A percentile compares a stretch with the other conserved stretches of the same genome.
phyloP scores from a whole-genome alignment of 2,329 filamentous ascomycete genomes.

The Trichothecium sympodiale region DNA sequence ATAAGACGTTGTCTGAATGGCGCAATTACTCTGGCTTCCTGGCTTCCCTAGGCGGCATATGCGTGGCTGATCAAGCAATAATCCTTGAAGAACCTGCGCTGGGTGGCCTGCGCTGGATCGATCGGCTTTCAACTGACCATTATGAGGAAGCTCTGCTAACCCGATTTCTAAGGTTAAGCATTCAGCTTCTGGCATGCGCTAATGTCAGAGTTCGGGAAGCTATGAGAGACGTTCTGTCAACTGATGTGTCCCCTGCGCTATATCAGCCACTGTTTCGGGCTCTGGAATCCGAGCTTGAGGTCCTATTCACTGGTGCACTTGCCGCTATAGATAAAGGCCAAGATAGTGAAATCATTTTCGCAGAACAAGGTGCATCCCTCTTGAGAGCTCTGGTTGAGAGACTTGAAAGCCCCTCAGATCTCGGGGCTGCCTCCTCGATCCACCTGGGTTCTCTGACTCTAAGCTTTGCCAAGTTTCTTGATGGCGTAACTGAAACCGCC shows the following conservation, averaged over 20 bases:
- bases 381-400: constrained; percentile 53
- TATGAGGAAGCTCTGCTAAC: constrained; percentile 50
- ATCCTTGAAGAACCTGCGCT: constrained; percentile 46
- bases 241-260: constrained; percentile 50
- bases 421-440: constrained; percentile 49
- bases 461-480: constrained; percentile 56
- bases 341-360: constrained; percentile 54
- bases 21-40: constrained; percentile 59
- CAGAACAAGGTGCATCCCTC: constrained; percentile 55
- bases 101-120: constrained; percentile 52
- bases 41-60: constrained; percentile 55
- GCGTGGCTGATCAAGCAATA: constrained; percentile 47
- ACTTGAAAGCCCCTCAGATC: constrained; percentile 50
- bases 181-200: constrained; percentile 52
- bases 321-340: constrained; percentile 39
- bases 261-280: constrained; percentile 54
- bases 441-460: constrained; percentile 53
- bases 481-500: constrained; percentile 43
- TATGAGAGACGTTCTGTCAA: constrained; percentile 54
- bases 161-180: constrained; percentile 50
- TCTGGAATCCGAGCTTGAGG: constrained; percentile 53
- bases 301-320: constrained; percentile 46
- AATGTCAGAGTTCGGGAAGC: constrained; percentile 56
- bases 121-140: constrained; percentile 45
- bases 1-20: constrained; percentile 51